Evolutionary conservation across 129 eudicot species (phyloP).

Genomic region (Chrysanthemum makinoi): DNA sequence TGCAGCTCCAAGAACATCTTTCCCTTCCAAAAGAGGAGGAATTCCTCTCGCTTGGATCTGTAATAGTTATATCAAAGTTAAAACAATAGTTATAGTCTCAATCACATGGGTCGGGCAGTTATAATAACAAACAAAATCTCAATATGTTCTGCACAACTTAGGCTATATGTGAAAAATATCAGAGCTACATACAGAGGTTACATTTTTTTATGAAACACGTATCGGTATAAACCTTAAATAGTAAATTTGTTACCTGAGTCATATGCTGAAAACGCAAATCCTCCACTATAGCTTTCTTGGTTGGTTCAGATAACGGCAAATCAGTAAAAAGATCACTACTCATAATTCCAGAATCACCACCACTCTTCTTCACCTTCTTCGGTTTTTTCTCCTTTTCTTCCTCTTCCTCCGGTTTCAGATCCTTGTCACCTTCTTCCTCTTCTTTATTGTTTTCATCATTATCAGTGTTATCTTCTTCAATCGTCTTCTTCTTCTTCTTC

Average conservation of each 20-base stretch:
- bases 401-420: conserved; percentile 11
- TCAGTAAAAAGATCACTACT: conserved; percentile 50
- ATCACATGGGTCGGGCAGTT: no score
- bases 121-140: background rate
- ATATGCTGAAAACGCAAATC: conserved; percentile 58
- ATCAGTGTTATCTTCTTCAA: conserved; percentile 12
- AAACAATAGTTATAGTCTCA: background rate
- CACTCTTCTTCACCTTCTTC: conserved; percentile 27
- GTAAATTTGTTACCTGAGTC: conserved; percentile 70
- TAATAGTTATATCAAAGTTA: background rate
- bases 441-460: conserved; percentile 21
- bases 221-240: no score
- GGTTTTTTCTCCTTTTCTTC: conserved; percentile 20
- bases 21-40: conserved; percentile 80
- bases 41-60: conserved; percentile 82
- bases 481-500: conserved; percentile 27
- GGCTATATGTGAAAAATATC: background rate
- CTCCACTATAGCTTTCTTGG: conserved; percentile 61
- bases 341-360: conserved; percentile 62
- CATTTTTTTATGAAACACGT: background rate
- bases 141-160: background rate
- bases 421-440: conserved; percentile 16
- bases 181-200: background rate
- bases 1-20: conserved; percentile 97
- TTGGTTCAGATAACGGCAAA: conserved; percentile 60